phyloP scores from a whole-genome alignment of 768 basidiomycete species.

The Agrocybe chaxingu region DNA sequence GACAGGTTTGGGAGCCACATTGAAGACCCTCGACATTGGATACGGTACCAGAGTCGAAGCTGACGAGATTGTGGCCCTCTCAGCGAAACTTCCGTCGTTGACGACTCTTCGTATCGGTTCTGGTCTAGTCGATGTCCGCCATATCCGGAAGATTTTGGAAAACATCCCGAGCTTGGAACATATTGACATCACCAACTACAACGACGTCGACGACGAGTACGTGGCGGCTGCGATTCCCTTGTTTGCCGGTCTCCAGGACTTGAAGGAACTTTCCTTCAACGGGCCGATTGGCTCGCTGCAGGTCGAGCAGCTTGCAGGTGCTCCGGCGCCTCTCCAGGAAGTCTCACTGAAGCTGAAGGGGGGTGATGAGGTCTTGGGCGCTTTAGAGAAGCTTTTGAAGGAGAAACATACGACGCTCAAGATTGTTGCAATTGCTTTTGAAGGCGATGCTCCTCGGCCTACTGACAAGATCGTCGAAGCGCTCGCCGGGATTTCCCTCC shows the following conservation, averaged over 20 bases:
- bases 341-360: background rate
- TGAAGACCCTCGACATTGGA: slow-evolving; percentile 7
- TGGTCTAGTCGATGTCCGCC: background rate
- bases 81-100: slow-evolving; percentile 1
- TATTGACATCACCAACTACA: background rate
- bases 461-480: slow-evolving; percentile 2
- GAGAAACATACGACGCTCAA: slow-evolving; percentile 4
- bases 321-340: slow-evolving; percentile 1
- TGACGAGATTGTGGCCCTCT: background rate
- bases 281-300: background rate
- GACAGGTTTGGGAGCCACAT: background rate
- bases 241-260: background rate
- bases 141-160: background rate
- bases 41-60: background rate
- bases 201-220: slow-evolving; percentile 3
- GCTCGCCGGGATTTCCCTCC: background rate
- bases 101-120: background rate
- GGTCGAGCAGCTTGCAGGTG: background rate
- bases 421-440: background rate
- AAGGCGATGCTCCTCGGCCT: background rate
- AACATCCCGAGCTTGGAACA: slow-evolving; percentile 3
- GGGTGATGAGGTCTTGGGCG: background rate
- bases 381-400: background rate
- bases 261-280: background rate
- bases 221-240: background rate